Conservation (phyloP, 2,329 filamentous ascomycete species). For the Fusarium sacchari region DNA sequence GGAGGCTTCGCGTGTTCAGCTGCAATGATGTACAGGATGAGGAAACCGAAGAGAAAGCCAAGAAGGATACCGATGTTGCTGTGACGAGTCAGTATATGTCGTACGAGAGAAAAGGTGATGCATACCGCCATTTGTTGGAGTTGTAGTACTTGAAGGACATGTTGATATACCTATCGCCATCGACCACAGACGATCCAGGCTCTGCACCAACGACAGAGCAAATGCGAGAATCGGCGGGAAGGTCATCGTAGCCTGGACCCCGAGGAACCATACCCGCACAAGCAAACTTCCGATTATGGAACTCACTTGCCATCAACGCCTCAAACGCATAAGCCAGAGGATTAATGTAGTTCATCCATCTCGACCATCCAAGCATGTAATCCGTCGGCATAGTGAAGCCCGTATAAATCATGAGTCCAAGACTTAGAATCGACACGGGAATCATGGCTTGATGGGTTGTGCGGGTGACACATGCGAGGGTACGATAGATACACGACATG, state of each 20-base stretch:
- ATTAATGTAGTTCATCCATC: slow-evolving; percentile 74
- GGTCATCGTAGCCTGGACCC: slow-evolving; percentile 46
- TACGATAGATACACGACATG: slow-evolving; percentile 47
- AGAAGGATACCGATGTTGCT: slow-evolving; percentile 76
- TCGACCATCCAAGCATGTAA: slow-evolving; percentile 45
- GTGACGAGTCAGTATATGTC: fast-evolving
- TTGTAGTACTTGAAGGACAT: slow-evolving; percentile 66
- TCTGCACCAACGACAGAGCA: slow-evolving; percentile 65
- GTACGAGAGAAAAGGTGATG: fast-evolving
- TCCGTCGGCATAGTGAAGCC: slow-evolving; percentile 41
- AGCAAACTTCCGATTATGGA: slow-evolving; percentile 61
- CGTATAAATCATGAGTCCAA: slow-evolving; percentile 64
- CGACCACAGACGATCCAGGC: slow-evolving; percentile 63
- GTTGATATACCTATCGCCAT: slow-evolving; percentile 69
- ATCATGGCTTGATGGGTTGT: slow-evolving; percentile 54
- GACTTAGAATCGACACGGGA: slow-evolving; percentile 61
- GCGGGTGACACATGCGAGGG: slow-evolving; percentile 43
- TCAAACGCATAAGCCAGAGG: slow-evolving; percentile 65
- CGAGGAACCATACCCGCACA: slow-evolving; percentile 64
- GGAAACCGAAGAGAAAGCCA: slow-evolving; percentile 71
- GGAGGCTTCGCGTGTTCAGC: slow-evolving; percentile 72
- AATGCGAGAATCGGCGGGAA: slow-evolving; percentile 57
- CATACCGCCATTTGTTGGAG: slow-evolving; percentile 63
- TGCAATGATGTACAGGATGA: slow-evolving; percentile 69
- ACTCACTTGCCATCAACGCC: slow-evolving; percentile 42